Conservation (phyloP, 176 grass and related monocot species). For the Eragrostis nindensis region DNA sequence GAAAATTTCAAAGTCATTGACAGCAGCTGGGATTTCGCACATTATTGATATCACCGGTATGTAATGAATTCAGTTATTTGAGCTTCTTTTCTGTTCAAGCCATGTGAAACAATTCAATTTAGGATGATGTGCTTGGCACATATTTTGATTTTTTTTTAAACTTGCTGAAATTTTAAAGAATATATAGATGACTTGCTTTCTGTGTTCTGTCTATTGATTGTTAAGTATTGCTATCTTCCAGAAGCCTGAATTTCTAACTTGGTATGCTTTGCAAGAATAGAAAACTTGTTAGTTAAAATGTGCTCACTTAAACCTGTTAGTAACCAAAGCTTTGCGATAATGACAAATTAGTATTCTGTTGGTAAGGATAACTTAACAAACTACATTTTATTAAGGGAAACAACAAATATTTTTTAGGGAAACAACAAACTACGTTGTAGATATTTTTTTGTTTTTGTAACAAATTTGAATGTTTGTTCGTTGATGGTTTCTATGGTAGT, state of each 20-base stretch:
- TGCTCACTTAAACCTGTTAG: conserved; percentile 5
- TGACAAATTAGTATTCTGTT: too few relatives aligned
- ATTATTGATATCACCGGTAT: conserved; percentile 93
- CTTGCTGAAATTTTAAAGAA: neutral
- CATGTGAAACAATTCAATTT: neutral
- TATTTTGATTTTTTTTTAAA: neutral
- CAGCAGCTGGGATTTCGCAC: conserved; percentile 73
- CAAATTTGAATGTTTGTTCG: neutral
- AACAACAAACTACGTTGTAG: too few relatives aligned
- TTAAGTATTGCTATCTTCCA: neutral
- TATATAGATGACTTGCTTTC: neutral
- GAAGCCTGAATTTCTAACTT: neutral
- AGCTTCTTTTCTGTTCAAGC: conserved; percentile 2
- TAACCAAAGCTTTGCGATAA: neutral
- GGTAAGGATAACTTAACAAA: neutral
- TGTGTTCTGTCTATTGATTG: neutral
- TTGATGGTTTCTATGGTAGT: neutral
- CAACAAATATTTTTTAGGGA: too few relatives aligned
- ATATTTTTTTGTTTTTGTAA: too few relatives aligned
- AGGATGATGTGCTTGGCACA: neutral
- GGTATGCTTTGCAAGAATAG: neutral
- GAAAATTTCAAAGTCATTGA: conserved; percentile 74
- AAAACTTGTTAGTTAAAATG: neutral
- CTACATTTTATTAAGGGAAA: too few relatives aligned
- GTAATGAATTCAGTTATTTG: neutral